A percentile compares a stretch with the other conserved stretches of the same genome.
phyloP scores from a whole-genome alignment of 225 moss, liverwort and hornwort genomes.

The Marchantia paleacea region DNA sequence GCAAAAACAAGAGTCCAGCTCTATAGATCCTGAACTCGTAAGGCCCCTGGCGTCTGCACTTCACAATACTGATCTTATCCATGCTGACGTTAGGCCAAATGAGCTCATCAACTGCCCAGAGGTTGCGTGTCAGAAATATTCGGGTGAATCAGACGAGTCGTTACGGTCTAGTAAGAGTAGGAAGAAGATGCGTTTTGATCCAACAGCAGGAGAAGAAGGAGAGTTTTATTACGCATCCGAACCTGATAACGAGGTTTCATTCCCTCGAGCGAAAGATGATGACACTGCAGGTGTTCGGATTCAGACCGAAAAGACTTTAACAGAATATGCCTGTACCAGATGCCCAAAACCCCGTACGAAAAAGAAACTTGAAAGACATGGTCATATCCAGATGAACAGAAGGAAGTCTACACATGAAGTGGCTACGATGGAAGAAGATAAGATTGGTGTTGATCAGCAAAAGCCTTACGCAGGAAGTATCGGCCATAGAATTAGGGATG shows the following conservation, averaged over 20 bases:
- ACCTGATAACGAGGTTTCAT: not conserved
- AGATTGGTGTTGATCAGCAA: not conserved
- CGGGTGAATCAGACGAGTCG: slow-evolving; percentile 2
- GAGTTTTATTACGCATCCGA: slow-evolving; percentile 30
- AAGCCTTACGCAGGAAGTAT: not conserved
- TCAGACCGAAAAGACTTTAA: not conserved
- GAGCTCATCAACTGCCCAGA: not conserved
- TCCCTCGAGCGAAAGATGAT: not conserved
- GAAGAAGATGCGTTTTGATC: slow-evolving; percentile 39
- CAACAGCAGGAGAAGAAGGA: slow-evolving; percentile 41
- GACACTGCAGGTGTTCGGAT: not conserved
- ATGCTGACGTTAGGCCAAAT: not conserved
- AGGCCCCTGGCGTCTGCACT: not conserved
- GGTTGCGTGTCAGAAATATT: not conserved
- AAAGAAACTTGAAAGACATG: slow-evolving; percentile 17
- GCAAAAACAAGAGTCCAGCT: not conserved
- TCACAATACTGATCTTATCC: not conserved
- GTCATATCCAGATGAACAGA: slow-evolving; percentile 19
- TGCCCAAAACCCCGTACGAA: not conserved
- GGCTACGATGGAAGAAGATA: not conserved
- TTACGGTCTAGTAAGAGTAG: slow-evolving; percentile 1
- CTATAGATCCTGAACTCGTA: not conserved
- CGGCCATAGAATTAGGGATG: not conserved
- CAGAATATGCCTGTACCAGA: not conserved
- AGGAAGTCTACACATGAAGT: slow-evolving; percentile 27